These are phyloP conservation scores for Lenwebbia sp. DNA, from an alignment of 345 rosid genomes.

Conservation along the genomic window DNA sequence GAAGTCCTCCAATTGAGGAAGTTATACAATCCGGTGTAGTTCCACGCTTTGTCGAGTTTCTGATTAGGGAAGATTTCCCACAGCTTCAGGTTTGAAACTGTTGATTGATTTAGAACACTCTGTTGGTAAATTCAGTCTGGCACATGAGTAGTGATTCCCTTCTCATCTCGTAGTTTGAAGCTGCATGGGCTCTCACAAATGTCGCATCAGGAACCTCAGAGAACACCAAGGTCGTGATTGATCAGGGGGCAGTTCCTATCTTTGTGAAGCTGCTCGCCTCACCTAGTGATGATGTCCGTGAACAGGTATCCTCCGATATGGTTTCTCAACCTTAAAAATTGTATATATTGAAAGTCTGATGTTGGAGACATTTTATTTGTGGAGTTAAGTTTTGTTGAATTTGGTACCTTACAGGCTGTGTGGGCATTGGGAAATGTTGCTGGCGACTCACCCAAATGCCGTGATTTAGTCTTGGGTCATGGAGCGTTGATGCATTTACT, in stretches of 20 bases:
- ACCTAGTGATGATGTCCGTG: slow-evolving; percentile 83
- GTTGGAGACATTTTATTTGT: neutral
- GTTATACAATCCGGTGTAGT: slow-evolving; percentile 72
- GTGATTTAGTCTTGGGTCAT: slow-evolving; percentile 70
- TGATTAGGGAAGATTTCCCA: slow-evolving; percentile 56
- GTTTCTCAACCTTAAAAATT: neutral
- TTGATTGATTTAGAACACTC: neutral
- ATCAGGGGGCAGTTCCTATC: slow-evolving; percentile 70
- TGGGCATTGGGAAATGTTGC: slow-evolving; percentile 97
- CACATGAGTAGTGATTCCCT: neutral
- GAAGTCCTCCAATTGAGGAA: slow-evolving; percentile 83
- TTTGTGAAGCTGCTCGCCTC: slow-evolving; percentile 75
- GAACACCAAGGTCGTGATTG: slow-evolving; percentile 78
- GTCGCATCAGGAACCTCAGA: slow-evolving; percentile 94
- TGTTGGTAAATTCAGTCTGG: neutral
- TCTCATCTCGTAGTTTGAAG: slow-evolving; percentile 48
- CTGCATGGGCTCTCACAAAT: slow-evolving; percentile 92
- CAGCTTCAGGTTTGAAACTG: slow-evolving; percentile 54
- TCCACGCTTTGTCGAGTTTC: slow-evolving; percentile 89
- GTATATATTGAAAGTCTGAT: neutral
- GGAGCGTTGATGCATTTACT: slow-evolving; percentile 72
- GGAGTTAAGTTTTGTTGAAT: neutral
- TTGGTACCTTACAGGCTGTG: slow-evolving; percentile 43
- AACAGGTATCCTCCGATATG: slow-evolving; percentile 47
- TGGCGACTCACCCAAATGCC: slow-evolving; percentile 89